These are phyloP conservation scores for Podaxis carcinomalis DNA, from an alignment of 768 basidiomycete species.

Conservation along the genomic window DNA sequence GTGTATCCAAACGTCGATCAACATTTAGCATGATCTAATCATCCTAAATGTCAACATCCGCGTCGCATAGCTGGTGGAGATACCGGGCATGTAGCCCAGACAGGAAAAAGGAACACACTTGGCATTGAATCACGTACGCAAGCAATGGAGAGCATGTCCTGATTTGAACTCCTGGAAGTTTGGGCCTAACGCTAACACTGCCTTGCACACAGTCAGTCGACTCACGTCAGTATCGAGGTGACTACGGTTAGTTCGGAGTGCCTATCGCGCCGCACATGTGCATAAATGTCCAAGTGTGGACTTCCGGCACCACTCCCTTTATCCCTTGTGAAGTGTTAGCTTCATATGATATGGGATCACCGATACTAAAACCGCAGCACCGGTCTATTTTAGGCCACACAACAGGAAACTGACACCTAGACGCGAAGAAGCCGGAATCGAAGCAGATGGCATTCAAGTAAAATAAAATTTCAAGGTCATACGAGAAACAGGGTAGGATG, in stretches of 20 bases:
- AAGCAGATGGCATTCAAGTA: background rate
- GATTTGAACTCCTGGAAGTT: too few relatives aligned
- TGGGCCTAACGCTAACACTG: too few relatives aligned
- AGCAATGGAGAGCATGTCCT: background rate
- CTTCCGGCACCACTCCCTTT: background rate
- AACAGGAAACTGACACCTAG: background rate
- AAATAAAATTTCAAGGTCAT: background rate
- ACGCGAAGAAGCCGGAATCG: background rate
- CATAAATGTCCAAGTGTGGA: background rate
- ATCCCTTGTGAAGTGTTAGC: background rate
- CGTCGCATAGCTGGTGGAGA: background rate
- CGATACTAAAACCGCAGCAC: background rate
- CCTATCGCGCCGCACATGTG: background rate
- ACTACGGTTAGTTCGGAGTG: background rate
- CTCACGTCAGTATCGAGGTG: too few relatives aligned
- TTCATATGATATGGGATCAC: background rate
- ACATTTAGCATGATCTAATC: background rate
- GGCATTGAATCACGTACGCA: background rate
- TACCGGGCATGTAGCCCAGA: background rate
- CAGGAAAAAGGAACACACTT: too few relatives aligned
- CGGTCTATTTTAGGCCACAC: background rate
- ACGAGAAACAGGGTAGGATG: background rate
- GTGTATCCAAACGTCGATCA: background rate
- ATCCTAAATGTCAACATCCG: background rate
- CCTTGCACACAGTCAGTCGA: too few relatives aligned